Evolutionary conservation across 2,329 filamentous ascomycete species (phyloP), one percentile per base, ranked within the genome.

Genomic region (Penicillium fuscoglaucum): DNA sequence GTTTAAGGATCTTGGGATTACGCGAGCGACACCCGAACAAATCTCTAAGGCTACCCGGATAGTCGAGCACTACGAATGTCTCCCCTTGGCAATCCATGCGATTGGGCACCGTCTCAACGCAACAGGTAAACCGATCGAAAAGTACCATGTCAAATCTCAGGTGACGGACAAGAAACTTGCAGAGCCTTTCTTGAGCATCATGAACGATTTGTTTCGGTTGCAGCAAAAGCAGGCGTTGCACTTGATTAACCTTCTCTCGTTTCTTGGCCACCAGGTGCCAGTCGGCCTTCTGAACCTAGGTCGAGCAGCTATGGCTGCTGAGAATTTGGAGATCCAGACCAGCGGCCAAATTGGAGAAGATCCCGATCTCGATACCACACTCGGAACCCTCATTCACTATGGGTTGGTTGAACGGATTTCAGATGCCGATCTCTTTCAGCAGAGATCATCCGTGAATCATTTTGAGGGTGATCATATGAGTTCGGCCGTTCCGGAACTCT

Each of bases 31-130:
- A 0, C 73, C 77, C 12, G 81, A 84, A 33, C 86, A 90, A 62
- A 70, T 79, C 9, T 76, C 74, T 37, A 82, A 84, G 56, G 86
- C 86, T 0, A 79, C 78, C n/a, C 83, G 88, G 58, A 68, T 90
- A 17, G 87, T 89, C 1, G 79, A 83, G 44, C 73, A 87, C 46
- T 86, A 89, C 75, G 85, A 85, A 24, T 82, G 84, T 55, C 75
- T 90, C 15, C 87, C 88, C 0, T 76, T 90, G 7, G 88, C 88
- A 61, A 87, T 90, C 21, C 86, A 89, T 64, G 84, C 87, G 0
- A 84, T 87, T 2, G 85, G 85, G 1, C 82, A 85, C 61, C 81
- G 86, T 35, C 75, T 90, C 15, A 86, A 83, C 55, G 81, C 83
- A 3, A 86, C 84, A 0, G 77, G 80, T 19, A 87, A 87, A 61